phyloP scores from a whole-genome alignment of 2,329 filamentous ascomycete species.

The Colletotrichum echinochloae region DNA sequence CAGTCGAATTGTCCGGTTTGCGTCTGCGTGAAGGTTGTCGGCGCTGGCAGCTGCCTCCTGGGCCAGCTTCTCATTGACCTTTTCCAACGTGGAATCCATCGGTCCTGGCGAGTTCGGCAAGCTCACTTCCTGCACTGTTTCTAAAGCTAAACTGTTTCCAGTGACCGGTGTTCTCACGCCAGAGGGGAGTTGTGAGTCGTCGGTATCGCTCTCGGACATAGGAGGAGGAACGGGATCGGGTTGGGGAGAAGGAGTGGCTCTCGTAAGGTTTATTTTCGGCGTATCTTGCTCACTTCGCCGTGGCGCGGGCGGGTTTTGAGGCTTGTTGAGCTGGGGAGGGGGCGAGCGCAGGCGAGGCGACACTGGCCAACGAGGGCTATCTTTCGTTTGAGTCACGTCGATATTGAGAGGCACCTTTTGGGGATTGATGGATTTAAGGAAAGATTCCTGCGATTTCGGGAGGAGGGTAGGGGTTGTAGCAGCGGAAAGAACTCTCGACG shows the following conservation, averaged over 20 bases:
- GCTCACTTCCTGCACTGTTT: conserved; percentile 93
- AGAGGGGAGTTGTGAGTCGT: conserved; percentile 61
- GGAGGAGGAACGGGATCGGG: conserved; percentile 50
- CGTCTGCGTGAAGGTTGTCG: conserved; percentile 54
- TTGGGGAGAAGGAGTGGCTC: conserved; percentile 60
- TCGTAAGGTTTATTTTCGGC: conserved; percentile 66
- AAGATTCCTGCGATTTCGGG: conserved; percentile 69
- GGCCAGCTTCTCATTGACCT: conserved; percentile 62
- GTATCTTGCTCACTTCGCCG: conserved; percentile 63
- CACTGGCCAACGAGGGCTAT: conserved; percentile 78
- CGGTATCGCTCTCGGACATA: conserved; percentile 64
- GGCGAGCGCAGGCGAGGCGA: conserved; percentile 84
- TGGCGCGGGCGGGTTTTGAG: conserved; percentile 55
- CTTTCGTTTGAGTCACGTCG: conserved; percentile 58
- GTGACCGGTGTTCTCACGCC: conserved; percentile 69
- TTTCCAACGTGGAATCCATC: conserved; percentile 61
- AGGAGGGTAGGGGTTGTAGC: conserved; percentile 75
- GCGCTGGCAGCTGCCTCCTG: conserved; percentile 57
- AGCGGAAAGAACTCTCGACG: conserved; percentile 76
- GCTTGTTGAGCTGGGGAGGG: conserved; percentile 68
- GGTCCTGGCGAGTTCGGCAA: conserved; percentile 76
- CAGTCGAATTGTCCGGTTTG: conserved; percentile 55
- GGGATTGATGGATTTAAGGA: conserved; percentile 70
- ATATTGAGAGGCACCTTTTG: conserved; percentile 68
- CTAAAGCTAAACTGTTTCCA: conserved; percentile 74